A percentile compares a stretch with the other conserved stretches of the same genome.
Conservation (phyloP, 441 rosid species). For the Adansonia grandidieri region DNA sequence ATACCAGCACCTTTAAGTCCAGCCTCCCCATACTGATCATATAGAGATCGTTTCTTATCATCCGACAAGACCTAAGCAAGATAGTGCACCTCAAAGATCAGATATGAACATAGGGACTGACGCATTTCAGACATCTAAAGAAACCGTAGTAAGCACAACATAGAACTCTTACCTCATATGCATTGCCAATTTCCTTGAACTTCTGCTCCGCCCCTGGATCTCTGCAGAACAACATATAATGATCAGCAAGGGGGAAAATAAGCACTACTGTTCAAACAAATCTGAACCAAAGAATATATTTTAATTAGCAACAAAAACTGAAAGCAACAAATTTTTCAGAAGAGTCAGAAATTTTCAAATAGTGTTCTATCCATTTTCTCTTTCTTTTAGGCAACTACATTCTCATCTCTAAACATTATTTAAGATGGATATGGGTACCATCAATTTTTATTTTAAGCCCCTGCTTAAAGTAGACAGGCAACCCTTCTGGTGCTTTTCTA, state of each 20-base stretch:
- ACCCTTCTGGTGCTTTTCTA: not conserved
- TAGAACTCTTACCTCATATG: conserved; percentile 74
- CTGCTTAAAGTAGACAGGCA: not conserved
- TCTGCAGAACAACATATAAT: conserved; percentile 44
- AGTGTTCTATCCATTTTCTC: not conserved
- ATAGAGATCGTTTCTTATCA: conserved; percentile 89
- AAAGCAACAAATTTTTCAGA: not conserved
- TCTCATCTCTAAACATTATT: not conserved
- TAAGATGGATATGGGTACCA: not conserved
- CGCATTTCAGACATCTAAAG: conserved; percentile 4
- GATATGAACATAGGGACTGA: not conserved
- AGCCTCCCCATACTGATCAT: conserved; percentile 94
- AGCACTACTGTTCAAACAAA: conserved; percentile 8
- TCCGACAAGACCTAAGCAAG: conserved; percentile 81
- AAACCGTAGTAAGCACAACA: conserved; percentile 21
- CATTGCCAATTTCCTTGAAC: conserved; percentile 97
- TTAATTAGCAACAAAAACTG: conserved; percentile 14
- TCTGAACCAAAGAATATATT: conserved; percentile 6
- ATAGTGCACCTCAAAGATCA: conserved; percentile 12
- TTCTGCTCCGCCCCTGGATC: conserved; percentile 89
- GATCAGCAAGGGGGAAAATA: not conserved
- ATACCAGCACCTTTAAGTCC: conserved; percentile 93
- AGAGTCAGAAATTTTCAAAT: not conserved
- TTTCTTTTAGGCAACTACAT: not conserved
- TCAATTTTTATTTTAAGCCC: not conserved